Conservation (phyloP, 2,329 filamentous ascomycete species). For the Chaetomium globosum region DNA sequence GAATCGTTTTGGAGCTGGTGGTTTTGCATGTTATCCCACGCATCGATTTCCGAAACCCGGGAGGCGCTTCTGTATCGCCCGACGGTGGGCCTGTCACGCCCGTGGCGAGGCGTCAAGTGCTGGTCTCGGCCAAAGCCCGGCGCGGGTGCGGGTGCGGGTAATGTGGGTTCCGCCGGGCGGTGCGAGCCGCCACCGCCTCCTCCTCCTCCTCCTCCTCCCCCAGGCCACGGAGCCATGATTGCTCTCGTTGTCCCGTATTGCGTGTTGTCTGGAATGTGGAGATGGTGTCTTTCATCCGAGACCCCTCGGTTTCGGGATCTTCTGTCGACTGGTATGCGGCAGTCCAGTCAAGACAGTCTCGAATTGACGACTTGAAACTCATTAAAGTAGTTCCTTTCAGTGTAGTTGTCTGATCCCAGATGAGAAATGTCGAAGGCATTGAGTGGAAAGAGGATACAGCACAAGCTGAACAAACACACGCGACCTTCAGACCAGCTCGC, state of each 20-base stretch:
- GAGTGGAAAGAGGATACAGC: not conserved
- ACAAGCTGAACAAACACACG: not conserved
- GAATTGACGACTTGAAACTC: not conserved
- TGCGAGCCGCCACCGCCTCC: not conserved
- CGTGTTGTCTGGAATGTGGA: not conserved
- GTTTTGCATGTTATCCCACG: conserved; percentile 34
- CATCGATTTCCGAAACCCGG: conserved; percentile 32
- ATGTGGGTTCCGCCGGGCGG: conserved; percentile 1
- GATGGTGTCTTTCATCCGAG: conserved; percentile 3
- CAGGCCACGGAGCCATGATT: conserved; percentile 3
- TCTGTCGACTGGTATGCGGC: not conserved
- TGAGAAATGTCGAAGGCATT: not conserved
- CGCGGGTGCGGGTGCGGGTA: not conserved
- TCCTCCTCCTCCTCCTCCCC: not conserved
- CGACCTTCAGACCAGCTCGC: not conserved
- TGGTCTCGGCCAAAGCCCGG: conserved; percentile 11
- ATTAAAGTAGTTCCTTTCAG: not conserved
- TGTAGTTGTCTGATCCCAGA: not conserved
- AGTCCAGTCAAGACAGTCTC: not conserved
- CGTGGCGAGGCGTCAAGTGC: conserved; percentile 18
- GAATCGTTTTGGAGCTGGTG: conserved; percentile 36
- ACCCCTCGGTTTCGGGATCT: not conserved
- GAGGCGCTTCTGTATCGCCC: conserved; percentile 29
- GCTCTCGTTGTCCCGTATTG: not conserved
- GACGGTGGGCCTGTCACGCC: conserved; percentile 11